A percentile compares a stretch with the other conserved stretches of the same genome.
phyloP scores from a whole-genome alignment of 305 asterid genomes.

The Fraxinus baroniana region DNA sequence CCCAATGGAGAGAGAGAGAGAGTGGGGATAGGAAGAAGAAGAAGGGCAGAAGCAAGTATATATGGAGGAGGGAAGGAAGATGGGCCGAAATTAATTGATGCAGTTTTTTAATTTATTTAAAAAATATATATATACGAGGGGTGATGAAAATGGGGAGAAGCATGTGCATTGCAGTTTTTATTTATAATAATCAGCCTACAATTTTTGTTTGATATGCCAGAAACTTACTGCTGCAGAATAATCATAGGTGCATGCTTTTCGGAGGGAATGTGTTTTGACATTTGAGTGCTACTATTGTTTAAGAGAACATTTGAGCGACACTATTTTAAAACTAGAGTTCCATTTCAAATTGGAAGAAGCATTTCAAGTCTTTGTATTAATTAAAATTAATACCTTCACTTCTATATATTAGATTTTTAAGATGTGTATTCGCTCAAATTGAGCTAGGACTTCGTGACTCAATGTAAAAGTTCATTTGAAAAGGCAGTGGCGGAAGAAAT shows the following conservation, averaged over 20 bases:
- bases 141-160: conserved; percentile 31
- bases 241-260: not conserved
- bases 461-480: not conserved
- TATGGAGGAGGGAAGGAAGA: conserved; percentile 57
- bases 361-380: not conserved
- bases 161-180: conserved; percentile 62
- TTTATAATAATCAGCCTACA: conserved; percentile 41
- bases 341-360: not conserved
- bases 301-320: too few species aligned
- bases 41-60: conserved; percentile 49
- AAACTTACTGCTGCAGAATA: not conserved
- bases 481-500: too few species aligned
- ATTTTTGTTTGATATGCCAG: conserved; percentile 18
- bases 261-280: not conserved
- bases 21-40: conserved; percentile 32
- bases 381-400: not conserved
- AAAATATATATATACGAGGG: conserved; percentile 27
- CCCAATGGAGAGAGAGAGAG: not conserved
- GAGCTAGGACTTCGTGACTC: not conserved
- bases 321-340: too few species aligned
- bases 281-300: too few species aligned
- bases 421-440: too few species aligned
- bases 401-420: too few species aligned
- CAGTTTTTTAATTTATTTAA: conserved; percentile 15
- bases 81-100: conserved; percentile 42